Percentiles rank a stretch among this genome's conserved stretches.
Evolutionary conservation across 306 rosid species (phyloP).

Genomic region (Astragalus membranaceus): DNA sequence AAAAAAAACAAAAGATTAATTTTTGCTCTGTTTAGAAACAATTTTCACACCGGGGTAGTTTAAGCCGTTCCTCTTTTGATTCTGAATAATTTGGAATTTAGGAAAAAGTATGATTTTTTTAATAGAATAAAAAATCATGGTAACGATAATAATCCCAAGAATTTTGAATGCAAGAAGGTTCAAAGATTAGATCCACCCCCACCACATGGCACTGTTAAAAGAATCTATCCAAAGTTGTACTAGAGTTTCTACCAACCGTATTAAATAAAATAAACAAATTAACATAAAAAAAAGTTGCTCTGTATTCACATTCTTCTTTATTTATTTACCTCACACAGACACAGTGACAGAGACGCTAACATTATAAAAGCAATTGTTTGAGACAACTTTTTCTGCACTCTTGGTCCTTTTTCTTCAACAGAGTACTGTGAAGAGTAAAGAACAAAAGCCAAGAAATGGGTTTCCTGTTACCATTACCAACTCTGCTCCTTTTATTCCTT

Average conservation of each 20-base stretch:
- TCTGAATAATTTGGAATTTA: too few species aligned
- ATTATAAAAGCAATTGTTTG: conserved; percentile 40
- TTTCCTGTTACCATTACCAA: conserved; percentile 24
- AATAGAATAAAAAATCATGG: neutral
- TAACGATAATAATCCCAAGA: neutral
- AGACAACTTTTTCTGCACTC: conserved; percentile 41
- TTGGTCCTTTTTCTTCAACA: conserved; percentile 18
- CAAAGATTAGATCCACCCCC: conserved; percentile 38
- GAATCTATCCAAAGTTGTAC: neutral
- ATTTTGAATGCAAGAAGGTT: conserved; percentile 16
- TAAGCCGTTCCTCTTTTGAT: too few species aligned
- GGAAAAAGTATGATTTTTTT: too few species aligned
- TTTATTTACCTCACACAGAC: neutral
- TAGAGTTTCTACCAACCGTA: neutral
- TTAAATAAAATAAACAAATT: conserved; percentile 9
- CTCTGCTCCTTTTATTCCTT: conserved; percentile 26
- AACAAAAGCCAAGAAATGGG: conserved; percentile 70
- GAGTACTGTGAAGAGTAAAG: neutral
- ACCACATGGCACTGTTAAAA: conserved; percentile 38
- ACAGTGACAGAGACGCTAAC: neutral
- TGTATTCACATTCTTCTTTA: conserved; percentile 22
- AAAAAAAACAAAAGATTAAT: too few species aligned
- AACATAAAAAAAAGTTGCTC: neutral
- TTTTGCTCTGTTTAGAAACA: too few species aligned
- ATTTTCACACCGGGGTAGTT: too few species aligned